Percentiles rank a stretch among this genome's conserved stretches.
Conservation (phyloP, 2,329 filamentous ascomycete species). For the Grosmannia huntii region DNA sequence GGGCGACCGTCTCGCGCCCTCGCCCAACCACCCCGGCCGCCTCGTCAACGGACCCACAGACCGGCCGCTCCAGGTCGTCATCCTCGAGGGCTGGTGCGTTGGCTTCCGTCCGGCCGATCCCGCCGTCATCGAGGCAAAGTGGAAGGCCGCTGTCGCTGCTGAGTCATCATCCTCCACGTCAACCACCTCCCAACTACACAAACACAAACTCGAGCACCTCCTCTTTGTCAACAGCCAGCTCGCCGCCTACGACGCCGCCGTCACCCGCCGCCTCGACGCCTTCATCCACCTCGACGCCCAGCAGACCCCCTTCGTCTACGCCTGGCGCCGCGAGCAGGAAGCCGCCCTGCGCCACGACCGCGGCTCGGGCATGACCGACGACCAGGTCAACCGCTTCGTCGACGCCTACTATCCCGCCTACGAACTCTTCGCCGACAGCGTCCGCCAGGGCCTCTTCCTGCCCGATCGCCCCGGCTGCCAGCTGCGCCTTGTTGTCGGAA, state of each 20-base stretch:
- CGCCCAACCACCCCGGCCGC: slow-evolving; percentile 42
- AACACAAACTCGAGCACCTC: slow-evolving; percentile 36
- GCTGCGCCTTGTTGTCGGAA: slow-evolving; percentile 47
- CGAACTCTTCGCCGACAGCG: slow-evolving; percentile 50
- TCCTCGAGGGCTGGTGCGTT: slow-evolving; percentile 87
- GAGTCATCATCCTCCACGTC: no score
- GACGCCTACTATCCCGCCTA: slow-evolving; percentile 59
- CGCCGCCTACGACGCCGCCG: slow-evolving; percentile 27
- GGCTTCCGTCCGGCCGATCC: slow-evolving; percentile 56
- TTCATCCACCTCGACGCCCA: slow-evolving; percentile 56
- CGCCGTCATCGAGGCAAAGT: slow-evolving; percentile 35
- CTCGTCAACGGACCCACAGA: slow-evolving; percentile 38
- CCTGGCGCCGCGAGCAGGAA: slow-evolving; percentile 76
- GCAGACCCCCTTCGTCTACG: slow-evolving; percentile 63
- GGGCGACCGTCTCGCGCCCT: slow-evolving; percentile 57
- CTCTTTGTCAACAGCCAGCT: slow-evolving; percentile 36
- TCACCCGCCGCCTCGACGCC: slow-evolving; percentile 38
- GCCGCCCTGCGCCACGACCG: slow-evolving; percentile 50
- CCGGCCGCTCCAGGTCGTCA: slow-evolving; percentile 46
- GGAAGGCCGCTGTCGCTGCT: slow-evolving; percentile 19
- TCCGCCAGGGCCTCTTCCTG: slow-evolving; percentile 48
- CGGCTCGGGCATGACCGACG: slow-evolving; percentile 70
- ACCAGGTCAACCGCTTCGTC: slow-evolving; percentile 64
- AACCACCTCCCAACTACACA: slow-evolving; percentile 23
- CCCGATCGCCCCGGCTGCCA: slow-evolving; percentile 31